A percentile compares a stretch with the other conserved stretches of the same genome.
These are phyloP conservation scores for Barnettozyma botsteinii DNA, from an alignment of 805 yeast species.

Conservation along the genomic window DNA sequence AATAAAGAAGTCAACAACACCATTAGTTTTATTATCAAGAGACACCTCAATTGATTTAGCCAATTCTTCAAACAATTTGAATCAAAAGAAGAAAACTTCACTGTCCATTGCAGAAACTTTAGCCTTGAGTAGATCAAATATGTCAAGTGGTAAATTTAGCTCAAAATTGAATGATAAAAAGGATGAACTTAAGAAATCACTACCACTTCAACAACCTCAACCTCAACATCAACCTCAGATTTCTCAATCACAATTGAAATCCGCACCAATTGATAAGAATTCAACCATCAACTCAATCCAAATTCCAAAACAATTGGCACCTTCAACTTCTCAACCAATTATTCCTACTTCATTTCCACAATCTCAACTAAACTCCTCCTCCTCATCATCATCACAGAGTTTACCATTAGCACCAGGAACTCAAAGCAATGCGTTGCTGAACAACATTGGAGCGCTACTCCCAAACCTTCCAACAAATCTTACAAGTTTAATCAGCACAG, in stretches of 20 bases:
- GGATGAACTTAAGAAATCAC: neutral
- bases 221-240: slow-evolving; percentile 2
- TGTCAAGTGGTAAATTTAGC: slow-evolving; percentile 30
- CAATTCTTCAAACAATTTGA: slow-evolving; percentile 11
- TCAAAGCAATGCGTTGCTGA: slow-evolving; percentile 17
- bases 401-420: slow-evolving; percentile 15
- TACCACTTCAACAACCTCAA: neutral
- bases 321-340: neutral
- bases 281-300: slow-evolving; percentile 4
- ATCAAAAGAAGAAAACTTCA: slow-evolving; percentile 25
- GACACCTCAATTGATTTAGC: slow-evolving; percentile 25
- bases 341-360: neutral
- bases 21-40: slow-evolving; percentile 20
- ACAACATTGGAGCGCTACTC: slow-evolving; percentile 19
- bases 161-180: slow-evolving; percentile 21
- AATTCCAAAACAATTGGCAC: neutral
- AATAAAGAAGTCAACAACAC: slow-evolving; percentile 19
- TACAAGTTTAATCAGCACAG: slow-evolving; percentile 19
- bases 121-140: slow-evolving; percentile 46
- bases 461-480: slow-evolving; percentile 23
- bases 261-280: no score
- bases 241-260: no score
- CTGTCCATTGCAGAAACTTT: slow-evolving; percentile 56
- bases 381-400: neutral
- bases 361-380: neutral